phyloP scores from a whole-genome alignment of 192 early-diverging fungal genomes.

The Coemansia sp. region DNA sequence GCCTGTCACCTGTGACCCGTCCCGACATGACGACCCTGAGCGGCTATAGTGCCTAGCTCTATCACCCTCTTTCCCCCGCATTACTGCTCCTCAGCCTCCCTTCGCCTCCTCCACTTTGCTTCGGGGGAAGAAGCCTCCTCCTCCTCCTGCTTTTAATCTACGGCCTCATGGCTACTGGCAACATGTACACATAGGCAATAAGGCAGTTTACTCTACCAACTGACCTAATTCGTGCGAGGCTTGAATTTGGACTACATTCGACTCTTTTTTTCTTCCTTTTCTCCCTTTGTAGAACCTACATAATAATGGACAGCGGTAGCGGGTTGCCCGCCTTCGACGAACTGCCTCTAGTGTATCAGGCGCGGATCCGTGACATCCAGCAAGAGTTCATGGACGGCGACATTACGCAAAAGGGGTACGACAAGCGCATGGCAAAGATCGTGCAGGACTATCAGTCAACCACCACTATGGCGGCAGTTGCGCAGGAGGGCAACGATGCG shows the following conservation, averaged over 20 bases:
- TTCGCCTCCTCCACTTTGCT: neutral
- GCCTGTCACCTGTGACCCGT: neutral
- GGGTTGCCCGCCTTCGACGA: slow-evolving; percentile 38
- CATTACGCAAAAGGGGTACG: slow-evolving; percentile 76
- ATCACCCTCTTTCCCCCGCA: neutral
- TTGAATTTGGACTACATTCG: neutral
- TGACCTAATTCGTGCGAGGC: neutral
- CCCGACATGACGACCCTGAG: neutral
- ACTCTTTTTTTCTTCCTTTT: too few relatives aligned
- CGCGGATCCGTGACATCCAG: slow-evolving; percentile 48
- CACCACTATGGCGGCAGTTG: too few relatives aligned
- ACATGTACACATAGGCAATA: neutral
- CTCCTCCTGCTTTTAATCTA: neutral
- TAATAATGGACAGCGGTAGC: slow-evolving; percentile 15
- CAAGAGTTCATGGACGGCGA: slow-evolving; percentile 66
- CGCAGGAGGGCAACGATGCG: neutral
- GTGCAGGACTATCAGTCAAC: slow-evolving; percentile 53
- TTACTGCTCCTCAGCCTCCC: neutral
- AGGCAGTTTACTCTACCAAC: neutral
- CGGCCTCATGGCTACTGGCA: neutral
- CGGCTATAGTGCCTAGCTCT: neutral
- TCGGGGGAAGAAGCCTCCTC: neutral
- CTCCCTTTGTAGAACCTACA: slow-evolving; percentile 4
- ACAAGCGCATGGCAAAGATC: slow-evolving; percentile 64
- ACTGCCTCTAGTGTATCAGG: slow-evolving; percentile 42